Conservation (phyloP, 805 yeast genomes). For the Lipomyces orientalis region DNA sequence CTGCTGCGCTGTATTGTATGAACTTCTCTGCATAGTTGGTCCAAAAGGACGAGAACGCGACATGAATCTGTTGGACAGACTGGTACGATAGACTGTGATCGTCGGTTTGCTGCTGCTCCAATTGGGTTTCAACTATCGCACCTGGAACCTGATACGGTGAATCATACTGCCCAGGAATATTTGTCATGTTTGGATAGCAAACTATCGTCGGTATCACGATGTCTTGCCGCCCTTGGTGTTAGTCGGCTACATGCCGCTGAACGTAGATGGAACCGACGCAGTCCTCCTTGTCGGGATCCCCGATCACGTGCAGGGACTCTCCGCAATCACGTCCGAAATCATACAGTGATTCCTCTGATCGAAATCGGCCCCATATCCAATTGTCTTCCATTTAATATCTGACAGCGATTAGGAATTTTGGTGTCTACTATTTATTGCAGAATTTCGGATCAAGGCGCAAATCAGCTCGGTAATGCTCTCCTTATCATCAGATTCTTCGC, state of each 20-base stretch:
- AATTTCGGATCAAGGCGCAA: neutral
- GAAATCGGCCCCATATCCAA: neutral
- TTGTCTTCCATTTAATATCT: neutral
- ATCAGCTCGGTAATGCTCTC: conserved; percentile 18
- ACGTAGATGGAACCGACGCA: too few species aligned
- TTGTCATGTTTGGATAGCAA: neutral
- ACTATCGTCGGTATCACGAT: neutral
- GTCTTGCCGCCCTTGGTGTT: neutral
- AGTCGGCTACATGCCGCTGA: neutral
- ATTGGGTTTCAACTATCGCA: neutral
- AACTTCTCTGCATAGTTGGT: neutral
- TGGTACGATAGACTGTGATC: conserved; percentile 25
- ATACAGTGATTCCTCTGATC: neutral
- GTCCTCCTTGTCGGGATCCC: neutral
- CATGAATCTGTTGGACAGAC: conserved; percentile 23
- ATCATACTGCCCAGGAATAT: neutral
- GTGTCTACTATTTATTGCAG: neutral
- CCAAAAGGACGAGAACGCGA: conserved; percentile 22
- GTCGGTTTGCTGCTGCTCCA: conserved; percentile 8
- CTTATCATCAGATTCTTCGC: conserved; percentile 22
- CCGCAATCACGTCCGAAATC: neutral
- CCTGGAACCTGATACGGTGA: neutral
- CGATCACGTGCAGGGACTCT: neutral
- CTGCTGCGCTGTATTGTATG: neutral
- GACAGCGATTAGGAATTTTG: neutral